Percentiles rank a stretch among this genome's conserved stretches.
Conservation (phyloP, 345 rosid genomes). For the Carallia pectinifolia region DNA sequence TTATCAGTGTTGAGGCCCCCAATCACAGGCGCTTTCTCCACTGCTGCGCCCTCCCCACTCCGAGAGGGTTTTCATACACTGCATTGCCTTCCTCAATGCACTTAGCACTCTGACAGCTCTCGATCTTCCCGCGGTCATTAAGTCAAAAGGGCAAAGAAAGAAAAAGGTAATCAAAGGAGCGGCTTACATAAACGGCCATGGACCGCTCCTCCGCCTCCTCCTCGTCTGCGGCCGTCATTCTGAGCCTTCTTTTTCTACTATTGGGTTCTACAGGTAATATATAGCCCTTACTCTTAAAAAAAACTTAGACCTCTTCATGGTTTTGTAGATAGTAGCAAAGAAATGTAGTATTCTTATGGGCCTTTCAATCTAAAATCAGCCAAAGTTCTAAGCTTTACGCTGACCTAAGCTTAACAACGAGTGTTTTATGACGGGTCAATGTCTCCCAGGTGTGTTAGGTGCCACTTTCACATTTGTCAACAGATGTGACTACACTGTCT, state of each 20-base stretch:
- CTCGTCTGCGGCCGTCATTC: background rate
- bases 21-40: background rate
- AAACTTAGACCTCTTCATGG: background rate
- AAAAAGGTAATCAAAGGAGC: background rate
- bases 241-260: slow-evolving; percentile 13
- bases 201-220: slow-evolving; percentile 1
- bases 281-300: background rate
- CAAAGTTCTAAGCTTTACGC: background rate
- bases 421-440: background rate
- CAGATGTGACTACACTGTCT: slow-evolving; percentile 30
- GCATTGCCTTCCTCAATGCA: background rate
- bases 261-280: slow-evolving; percentile 19
- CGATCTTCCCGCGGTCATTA: background rate
- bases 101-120: background rate
- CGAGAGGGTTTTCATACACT: too few relatives aligned
- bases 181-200: background rate
- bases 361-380: background rate
- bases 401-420: background rate
- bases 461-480: slow-evolving; percentile 31
- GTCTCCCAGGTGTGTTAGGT: slow-evolving; percentile 8
- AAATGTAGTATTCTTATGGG: background rate
- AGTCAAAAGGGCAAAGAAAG: background rate
- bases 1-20: background rate
- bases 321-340: background rate
- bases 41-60: background rate